phyloP scores from a whole-genome alignment of 192 early-diverging fungal species.

The Backusella australiensis region DNA sequence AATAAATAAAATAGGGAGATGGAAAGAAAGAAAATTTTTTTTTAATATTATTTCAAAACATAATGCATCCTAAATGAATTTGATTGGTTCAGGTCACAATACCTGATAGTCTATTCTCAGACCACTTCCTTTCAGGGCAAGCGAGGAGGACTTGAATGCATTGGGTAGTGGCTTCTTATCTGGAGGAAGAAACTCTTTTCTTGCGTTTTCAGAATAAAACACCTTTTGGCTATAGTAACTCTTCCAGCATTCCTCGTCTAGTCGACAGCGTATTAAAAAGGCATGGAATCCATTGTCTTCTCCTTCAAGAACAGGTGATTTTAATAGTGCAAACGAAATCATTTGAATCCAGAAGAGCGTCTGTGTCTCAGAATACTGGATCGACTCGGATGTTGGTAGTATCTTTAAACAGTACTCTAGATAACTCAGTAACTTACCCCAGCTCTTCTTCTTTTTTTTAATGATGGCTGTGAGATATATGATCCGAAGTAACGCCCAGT shows the following conservation, averaged over 20 bases:
- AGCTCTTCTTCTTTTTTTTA: slow-evolving; percentile 4
- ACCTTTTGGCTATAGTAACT: slow-evolving; percentile 27
- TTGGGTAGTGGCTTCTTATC: slow-evolving; percentile 36
- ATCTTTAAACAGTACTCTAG: slow-evolving; percentile 4
- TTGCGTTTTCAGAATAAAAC: slow-evolving; percentile 19
- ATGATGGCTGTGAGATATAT: slow-evolving; percentile 20
- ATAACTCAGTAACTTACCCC: background rate
- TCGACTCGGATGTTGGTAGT: slow-evolving; percentile 11
- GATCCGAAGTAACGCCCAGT: slow-evolving; percentile 21
- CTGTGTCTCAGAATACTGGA: slow-evolving; percentile 36
- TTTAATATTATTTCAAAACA: slow-evolving; percentile 8
- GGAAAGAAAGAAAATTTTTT: slow-evolving; percentile 9
- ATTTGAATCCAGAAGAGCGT: slow-evolving; percentile 37
- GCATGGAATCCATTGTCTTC: slow-evolving; percentile 25
- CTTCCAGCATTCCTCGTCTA: slow-evolving; percentile 30
- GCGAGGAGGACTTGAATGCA: slow-evolving; percentile 33
- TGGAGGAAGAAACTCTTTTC: slow-evolving; percentile 27
- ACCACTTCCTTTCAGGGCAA: slow-evolving; percentile 31
- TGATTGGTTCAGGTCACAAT: slow-evolving; percentile 11
- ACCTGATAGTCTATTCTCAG: slow-evolving; percentile 36
- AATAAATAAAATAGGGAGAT: background rate
- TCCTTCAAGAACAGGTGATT: slow-evolving; percentile 28
- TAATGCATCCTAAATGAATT: slow-evolving; percentile 5
- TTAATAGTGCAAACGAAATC: slow-evolving; percentile 27
- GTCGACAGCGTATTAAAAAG: slow-evolving; percentile 22